Evolutionary conservation across 192 early-diverging fungal species (phyloP), one percentile per base, ranked within the genome.

Genomic region (Coemansia sp.): DNA sequence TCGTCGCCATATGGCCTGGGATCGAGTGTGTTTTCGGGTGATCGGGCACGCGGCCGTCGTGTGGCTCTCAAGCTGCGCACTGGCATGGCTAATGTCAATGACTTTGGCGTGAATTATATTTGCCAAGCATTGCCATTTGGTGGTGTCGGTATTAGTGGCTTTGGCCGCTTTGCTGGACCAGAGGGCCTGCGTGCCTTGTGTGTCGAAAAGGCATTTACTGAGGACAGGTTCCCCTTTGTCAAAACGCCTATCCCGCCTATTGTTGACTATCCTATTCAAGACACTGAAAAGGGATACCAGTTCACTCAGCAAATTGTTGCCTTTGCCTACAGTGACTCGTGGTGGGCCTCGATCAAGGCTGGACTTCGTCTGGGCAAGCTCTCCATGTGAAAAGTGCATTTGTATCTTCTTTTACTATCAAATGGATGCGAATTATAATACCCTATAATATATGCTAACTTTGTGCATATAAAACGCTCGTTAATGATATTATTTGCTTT

Each of bases 21-120:
- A 23, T 90, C 89, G 11, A 88, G 85, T 63, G 90, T 96, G 14
- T 96, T 95, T 74, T 91, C 91, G 3, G 82, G 82, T 23, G 88
- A 95, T 67, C 85, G 88, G 28, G 68, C 62, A 9, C 79, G 86
- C 44, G 93, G 85, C 9, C 75, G 86, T 32, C 73, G 84, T 10
- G 84, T 95, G 26, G 87, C 87, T n/a, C 73, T 85, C 23, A 74
- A 70, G 16, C 73, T 95, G 50, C 87, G 87, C 65, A 85, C 86
- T 0, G 94, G 94, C 16, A 93, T 93, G 91, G 75, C 87, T 55
- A 96, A 96, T 53, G 78, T 95, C 65, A 96, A 96, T 73, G 94
- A 94, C 70, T 96, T 93, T 69, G 94, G 86, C 17, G 89, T 90
- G 66, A 93, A 89, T 60, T 96, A 95, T 63, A 84, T 96, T 5